Conservation (phyloP, 495 filamentous ascomycete species). For the Stereocaulon alpinum region DNA sequence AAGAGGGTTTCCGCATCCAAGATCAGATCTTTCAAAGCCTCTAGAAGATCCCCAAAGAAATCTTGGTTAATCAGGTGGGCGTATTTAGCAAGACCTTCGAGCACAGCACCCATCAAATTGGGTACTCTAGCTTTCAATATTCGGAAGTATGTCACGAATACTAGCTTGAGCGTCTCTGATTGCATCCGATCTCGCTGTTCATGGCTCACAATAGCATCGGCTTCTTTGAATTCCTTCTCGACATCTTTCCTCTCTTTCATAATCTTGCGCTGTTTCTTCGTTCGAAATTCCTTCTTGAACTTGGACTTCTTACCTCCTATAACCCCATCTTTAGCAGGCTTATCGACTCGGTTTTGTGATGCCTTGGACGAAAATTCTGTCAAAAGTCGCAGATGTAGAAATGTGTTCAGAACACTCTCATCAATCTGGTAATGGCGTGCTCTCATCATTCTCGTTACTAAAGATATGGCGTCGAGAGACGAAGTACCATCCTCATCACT, state of each 20-base stretch:
- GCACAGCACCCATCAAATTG: slow-evolving; percentile 82
- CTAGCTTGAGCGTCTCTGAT: slow-evolving; percentile 86
- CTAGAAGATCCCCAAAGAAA: slow-evolving; percentile 93
- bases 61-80: slow-evolving; percentile 95
- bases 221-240: slow-evolving; percentile 87
- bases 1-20: slow-evolving; percentile 44
- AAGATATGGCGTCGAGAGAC: slow-evolving; percentile 73
- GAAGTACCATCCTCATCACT: slow-evolving; percentile 81
- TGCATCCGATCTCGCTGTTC: slow-evolving; percentile 90
- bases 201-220: slow-evolving; percentile 79
- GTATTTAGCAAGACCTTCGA: slow-evolving; percentile 86
- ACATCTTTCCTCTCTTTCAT: slow-evolving; percentile 73
- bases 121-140: slow-evolving; percentile 71
- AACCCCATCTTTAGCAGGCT: slow-evolving; percentile 27
- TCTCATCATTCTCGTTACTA: slow-evolving; percentile 92
- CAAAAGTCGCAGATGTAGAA: slow-evolving; percentile 79
- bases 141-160: slow-evolving; percentile 89
- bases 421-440: slow-evolving; percentile 66
- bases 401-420: slow-evolving; percentile 80
- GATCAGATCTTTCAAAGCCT: slow-evolving; percentile 87
- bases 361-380: slow-evolving; percentile 77
- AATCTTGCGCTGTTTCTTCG: slow-evolving; percentile 63
- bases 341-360: slow-evolving; percentile 63
- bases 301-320: slow-evolving; percentile 53
- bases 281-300: slow-evolving; percentile 63